Conservation (phyloP, 2,329 filamentous ascomycete species). For the Fusarium dimerum region DNA sequence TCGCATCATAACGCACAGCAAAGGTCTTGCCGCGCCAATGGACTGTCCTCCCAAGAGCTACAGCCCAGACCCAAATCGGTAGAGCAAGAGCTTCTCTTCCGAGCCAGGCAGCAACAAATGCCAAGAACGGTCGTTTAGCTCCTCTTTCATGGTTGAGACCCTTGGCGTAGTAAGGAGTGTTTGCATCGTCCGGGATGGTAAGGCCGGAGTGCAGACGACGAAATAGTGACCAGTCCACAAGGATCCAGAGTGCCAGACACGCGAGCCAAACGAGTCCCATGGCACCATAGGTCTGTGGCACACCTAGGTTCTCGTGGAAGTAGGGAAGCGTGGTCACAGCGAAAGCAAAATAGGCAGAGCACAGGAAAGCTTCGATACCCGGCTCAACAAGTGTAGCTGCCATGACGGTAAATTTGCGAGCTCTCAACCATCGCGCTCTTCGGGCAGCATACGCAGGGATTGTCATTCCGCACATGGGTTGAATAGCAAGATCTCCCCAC, state of each 20-base stretch:
- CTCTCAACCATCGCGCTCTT: constrained; percentile 85
- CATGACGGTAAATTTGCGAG: constrained; percentile 91
- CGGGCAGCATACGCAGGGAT: constrained; percentile 76
- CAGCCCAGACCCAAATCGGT: constrained; percentile 88
- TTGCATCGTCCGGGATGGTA: constrained; percentile 68
- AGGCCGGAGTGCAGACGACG: constrained; percentile 70
- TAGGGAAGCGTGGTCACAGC: constrained; percentile 73
- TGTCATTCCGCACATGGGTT: constrained; percentile 83
- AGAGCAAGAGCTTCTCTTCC: constrained; percentile 80
- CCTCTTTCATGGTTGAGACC: constrained; percentile 42
- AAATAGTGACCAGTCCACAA: constrained; percentile 74
- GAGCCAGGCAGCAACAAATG: constrained; percentile 83
- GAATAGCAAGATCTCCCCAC: constrained; percentile 83
- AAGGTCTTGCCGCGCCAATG: constrained; percentile 85
- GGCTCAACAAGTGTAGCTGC: constrained; percentile 90
- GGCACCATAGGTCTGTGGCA: constrained; percentile 67
- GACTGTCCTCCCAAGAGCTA: constrained; percentile 84
- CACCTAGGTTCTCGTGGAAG: constrained; percentile 52
- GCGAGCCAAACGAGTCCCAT: constrained; percentile 67
- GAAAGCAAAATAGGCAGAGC: constrained; percentile 78
- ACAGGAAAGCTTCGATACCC: constrained; percentile 85
- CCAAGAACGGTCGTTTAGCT: constrained; percentile 57
- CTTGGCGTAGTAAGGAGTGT: constrained; percentile 75
- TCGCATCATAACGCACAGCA: constrained; percentile 80
- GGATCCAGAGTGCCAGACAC: constrained; percentile 70